phyloP scores from a whole-genome alignment of 1,139 yeast genomes.

The Eremothecium cymbalariae region DNA sequence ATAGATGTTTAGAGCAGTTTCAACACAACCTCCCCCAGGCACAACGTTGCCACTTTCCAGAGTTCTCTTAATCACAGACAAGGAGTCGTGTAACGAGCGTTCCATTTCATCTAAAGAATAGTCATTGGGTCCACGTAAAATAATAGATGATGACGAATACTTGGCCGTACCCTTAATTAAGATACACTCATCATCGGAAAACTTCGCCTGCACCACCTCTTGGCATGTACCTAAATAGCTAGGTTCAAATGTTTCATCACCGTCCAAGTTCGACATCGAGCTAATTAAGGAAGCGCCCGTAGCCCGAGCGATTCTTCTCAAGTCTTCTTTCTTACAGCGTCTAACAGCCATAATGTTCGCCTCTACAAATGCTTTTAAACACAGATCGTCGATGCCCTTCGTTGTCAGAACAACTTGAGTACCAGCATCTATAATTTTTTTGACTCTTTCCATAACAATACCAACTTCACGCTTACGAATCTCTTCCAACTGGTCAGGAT shows the following conservation, averaged over 20 bases:
- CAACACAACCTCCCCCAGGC: conserved; percentile 99
- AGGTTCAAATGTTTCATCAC: conserved; percentile 92
- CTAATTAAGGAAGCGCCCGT: conserved; percentile 91
- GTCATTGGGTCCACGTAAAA: conserved; percentile 94
- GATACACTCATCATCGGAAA: conserved; percentile 96
- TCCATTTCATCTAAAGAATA: conserved; percentile 98
- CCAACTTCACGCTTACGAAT: conserved; percentile 92
- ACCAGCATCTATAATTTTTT: conserved; percentile 82
- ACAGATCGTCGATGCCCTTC: conserved; percentile 95
- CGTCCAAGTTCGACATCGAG: conserved; percentile 88
- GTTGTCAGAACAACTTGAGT: conserved; percentile 96
- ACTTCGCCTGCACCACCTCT: conserved; percentile 83
- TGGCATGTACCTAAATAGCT: conserved; percentile 85
- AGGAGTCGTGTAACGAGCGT: conserved; percentile 88
- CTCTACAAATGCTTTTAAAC: conserved; percentile 91
- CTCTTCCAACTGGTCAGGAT: conserved; percentile 94
- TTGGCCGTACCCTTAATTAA: conserved; percentile 89
- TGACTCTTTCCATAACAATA: conserved; percentile 78
- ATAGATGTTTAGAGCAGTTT: conserved; percentile 88
- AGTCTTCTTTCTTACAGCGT: conserved; percentile 94
- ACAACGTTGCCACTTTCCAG: conserved; percentile 91
- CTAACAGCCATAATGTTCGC: conserved; percentile 96
- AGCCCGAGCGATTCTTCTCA: conserved; percentile 94
- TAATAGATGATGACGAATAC: conserved; percentile 85
- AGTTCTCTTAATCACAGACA: conserved; percentile 92